Conservation (phyloP, 2,329 filamentous ascomycete species). For the Fusarium algeriense region DNA sequence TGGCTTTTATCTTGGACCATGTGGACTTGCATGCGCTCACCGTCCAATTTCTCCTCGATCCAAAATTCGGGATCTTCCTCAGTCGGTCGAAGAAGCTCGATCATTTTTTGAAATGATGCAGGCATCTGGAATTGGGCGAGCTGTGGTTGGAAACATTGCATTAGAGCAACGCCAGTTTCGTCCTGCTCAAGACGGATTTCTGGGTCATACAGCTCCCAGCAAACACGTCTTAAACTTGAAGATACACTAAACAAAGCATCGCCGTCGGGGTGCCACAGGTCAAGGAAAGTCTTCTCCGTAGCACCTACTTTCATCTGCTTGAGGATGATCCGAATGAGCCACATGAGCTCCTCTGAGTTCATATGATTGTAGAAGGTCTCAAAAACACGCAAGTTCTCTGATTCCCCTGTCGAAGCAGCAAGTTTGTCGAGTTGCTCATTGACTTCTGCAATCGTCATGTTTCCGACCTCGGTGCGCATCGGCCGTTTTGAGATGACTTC, state of each 20-base stretch:
- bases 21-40: constrained; percentile 96
- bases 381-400: constrained; percentile 85
- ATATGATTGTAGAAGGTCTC: constrained; percentile 88
- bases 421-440: constrained; percentile 87
- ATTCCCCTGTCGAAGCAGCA: constrained; percentile 80
- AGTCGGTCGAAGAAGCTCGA: constrained; percentile 73
- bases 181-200: constrained; percentile 79
- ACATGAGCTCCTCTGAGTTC: constrained; percentile 93
- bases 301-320: constrained; percentile 81
- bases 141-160: constrained; percentile 97
- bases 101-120: constrained; percentile 81
- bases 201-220: constrained; percentile 90
- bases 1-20: constrained; percentile 78
- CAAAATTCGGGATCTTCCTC: constrained; percentile 84
- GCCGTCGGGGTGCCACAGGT: constrained; percentile 84
- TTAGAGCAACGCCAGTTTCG: constrained; percentile 80
- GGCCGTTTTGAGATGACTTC: constrained; percentile 88
- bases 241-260: constrained; percentile 88
- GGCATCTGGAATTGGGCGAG: constrained; percentile 92
- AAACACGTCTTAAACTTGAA: constrained; percentile 88
- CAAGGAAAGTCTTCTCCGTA: constrained; percentile 88
- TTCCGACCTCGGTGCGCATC: constrained; percentile 77
- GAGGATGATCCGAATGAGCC: constrained; percentile 93
- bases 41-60: constrained; percentile 98
- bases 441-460: constrained; percentile 89